Conservation (phyloP, 2,329 filamentous ascomycete species). For the Rhinocladiella similis region DNA sequence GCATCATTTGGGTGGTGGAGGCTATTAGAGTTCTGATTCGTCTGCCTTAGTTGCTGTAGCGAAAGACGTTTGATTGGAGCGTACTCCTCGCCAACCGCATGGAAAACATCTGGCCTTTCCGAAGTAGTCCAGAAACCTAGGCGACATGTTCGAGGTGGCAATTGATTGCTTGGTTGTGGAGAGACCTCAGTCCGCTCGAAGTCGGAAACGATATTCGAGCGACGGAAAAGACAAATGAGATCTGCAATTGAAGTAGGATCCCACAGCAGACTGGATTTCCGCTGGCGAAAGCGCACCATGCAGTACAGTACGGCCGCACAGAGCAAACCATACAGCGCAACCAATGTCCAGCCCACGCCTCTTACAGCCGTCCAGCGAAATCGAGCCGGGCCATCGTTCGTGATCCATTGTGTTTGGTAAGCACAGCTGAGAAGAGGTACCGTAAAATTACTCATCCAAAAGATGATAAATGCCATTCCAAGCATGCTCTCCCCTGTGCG, state of each 20-base stretch:
- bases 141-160: slow-evolving; percentile 62
- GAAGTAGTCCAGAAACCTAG: slow-evolving; percentile 85
- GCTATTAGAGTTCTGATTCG: slow-evolving; percentile 6
- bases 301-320: slow-evolving; percentile 59
- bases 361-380: slow-evolving; percentile 83
- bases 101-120: slow-evolving; percentile 69
- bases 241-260: slow-evolving; percentile 81
- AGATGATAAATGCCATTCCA: slow-evolving; percentile 64
- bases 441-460: slow-evolving; percentile 78
- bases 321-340: slow-evolving; percentile 71
- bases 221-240: slow-evolving; percentile 72
- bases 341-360: slow-evolving; percentile 74
- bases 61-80: slow-evolving; percentile 53
- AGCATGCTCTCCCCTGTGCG: slow-evolving; percentile 67
- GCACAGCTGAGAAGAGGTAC: slow-evolving; percentile 78
- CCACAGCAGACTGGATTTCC: slow-evolving; percentile 78
- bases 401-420: slow-evolving; percentile 67
- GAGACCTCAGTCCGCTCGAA: slow-evolving; percentile 70
- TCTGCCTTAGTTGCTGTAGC: slow-evolving; percentile 28
- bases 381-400: slow-evolving; percentile 54
- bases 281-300: slow-evolving; percentile 63
- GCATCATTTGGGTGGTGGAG: slow-evolving; percentile 28
- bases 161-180: slow-evolving; percentile 44
- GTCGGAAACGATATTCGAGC: slow-evolving; percentile 74
- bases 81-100: slow-evolving; percentile 71